Percentiles rank a stretch among this genome's conserved stretches.
phyloP scores from a whole-genome alignment of 1,139 yeast species.

The Pichia sp. region DNA sequence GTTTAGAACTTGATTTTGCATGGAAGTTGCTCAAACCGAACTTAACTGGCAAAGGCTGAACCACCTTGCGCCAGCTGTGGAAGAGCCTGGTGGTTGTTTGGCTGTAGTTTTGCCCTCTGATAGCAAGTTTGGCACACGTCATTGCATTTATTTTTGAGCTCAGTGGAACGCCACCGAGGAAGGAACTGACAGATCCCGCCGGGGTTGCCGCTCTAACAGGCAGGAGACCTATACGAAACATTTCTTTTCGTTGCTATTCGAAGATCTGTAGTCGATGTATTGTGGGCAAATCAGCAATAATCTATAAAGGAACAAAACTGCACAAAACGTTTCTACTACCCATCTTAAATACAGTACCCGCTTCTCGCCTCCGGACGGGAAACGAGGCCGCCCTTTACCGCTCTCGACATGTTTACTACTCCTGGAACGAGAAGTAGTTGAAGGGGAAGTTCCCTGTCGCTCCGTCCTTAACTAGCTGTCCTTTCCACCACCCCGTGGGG shows the following conservation, averaged over 20 bases:
- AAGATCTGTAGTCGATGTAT: not conserved
- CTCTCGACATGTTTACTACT: not conserved
- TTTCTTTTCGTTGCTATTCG: not conserved
- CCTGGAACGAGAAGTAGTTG: conserved; percentile 36
- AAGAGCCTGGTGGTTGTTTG: not conserved
- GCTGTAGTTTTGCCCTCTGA: not conserved
- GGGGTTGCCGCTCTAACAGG: not conserved
- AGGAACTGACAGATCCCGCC: not conserved
- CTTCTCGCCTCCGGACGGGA: not conserved
- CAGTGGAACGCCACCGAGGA: not conserved
- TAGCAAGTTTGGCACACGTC: not conserved
- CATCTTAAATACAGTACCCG: not conserved
- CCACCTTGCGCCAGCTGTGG: not conserved
- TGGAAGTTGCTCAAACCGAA: not conserved
- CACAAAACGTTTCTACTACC: not conserved
- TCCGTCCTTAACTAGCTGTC: conserved; percentile 32
- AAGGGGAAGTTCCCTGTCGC: conserved; percentile 40
- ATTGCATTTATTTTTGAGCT: not conserved
- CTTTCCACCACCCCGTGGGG: conserved; percentile 45
- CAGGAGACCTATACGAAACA: conserved; percentile 7
- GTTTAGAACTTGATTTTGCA: not conserved
- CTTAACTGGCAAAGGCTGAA: not conserved
- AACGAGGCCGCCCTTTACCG: not conserved
- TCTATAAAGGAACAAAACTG: not conserved
- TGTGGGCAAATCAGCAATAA: not conserved